Evolutionary conservation across 2,329 filamentous ascomycete genomes (phyloP).

Genomic region (Apiospora saccharicola): DNA sequence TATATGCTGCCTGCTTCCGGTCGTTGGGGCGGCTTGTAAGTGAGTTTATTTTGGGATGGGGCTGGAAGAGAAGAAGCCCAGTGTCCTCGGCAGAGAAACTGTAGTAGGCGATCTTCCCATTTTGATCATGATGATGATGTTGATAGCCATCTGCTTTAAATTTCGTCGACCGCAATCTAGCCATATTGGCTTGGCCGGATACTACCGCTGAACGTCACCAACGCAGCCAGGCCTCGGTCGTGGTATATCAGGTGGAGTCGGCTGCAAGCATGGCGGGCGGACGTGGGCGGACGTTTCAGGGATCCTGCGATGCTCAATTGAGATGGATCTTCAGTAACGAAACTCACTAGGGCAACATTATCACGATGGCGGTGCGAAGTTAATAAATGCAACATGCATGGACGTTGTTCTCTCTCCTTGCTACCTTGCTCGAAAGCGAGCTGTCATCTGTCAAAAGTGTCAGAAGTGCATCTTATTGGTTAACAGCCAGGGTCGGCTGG

Average conservation of each 20-base stretch:
- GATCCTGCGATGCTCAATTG: conserved; percentile 5
- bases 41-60: neutral
- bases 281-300: neutral
- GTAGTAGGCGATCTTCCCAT: neutral
- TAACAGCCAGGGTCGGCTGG: neutral
- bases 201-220: neutral
- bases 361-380: neutral
- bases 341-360: conserved; percentile 2
- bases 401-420: too few relatives aligned
- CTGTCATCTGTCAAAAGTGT: neutral
- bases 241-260: conserved; percentile 11
- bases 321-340: conserved; percentile 19
- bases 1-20: neutral
- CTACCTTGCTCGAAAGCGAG: neutral
- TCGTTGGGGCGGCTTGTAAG: neutral
- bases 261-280: conserved; percentile 6
- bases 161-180: neutral
- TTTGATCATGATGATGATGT: neutral
- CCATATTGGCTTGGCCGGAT: neutral
- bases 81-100: neutral
- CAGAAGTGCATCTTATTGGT: neutral
- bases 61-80: neutral
- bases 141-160: neutral
- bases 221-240: neutral
- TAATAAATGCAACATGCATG: neutral